Evolutionary conservation across 768 basidiomycete genomes (phyloP).

Genomic region (Daedaleopsis sinensis): DNA sequence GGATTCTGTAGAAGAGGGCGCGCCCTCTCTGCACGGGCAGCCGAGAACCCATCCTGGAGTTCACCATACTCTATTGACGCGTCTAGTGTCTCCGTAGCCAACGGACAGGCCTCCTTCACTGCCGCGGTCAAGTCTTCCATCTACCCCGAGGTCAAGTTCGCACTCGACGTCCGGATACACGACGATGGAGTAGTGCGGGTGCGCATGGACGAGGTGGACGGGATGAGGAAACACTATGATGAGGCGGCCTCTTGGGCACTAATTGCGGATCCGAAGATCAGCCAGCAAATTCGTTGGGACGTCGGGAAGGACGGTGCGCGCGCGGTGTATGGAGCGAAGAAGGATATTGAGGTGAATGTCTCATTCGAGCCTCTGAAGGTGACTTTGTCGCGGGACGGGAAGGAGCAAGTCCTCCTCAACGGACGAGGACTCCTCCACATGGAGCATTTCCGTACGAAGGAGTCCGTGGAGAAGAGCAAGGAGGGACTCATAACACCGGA

Average conservation of each 20-base stretch:
- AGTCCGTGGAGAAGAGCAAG: slow-evolving; percentile 45
- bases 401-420: slow-evolving; percentile 87
- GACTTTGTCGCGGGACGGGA: slow-evolving; percentile 69
- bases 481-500: slow-evolving; percentile 39
- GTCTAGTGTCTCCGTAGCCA: slow-evolving; percentile 51
- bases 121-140: slow-evolving; percentile 79
- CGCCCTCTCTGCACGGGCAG: slow-evolving; percentile 75
- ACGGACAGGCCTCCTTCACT: slow-evolving; percentile 63
- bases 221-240: slow-evolving; percentile 83
- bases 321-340: slow-evolving; percentile 66
- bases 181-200: slow-evolving; percentile 90
- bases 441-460: slow-evolving; percentile 91
- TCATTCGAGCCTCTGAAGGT: slow-evolving; percentile 77
- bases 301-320: slow-evolving; percentile 65
- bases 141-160: slow-evolving; percentile 84
- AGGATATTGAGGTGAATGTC: slow-evolving; percentile 66
- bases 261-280: slow-evolving; percentile 67
- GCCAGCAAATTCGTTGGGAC: slow-evolving; percentile 63
- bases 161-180: slow-evolving; percentile 81
- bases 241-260: slow-evolving; percentile 92
- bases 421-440: slow-evolving; percentile 90
- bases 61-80: slow-evolving; percentile 86
- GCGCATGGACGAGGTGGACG: slow-evolving; percentile 86
- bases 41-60: slow-evolving; percentile 63
- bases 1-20: slow-evolving; percentile 95